Base-by-base conservation (phyloP, 495 filamentous ascomycete genomes). In the Daldinia childiae region DNA sequence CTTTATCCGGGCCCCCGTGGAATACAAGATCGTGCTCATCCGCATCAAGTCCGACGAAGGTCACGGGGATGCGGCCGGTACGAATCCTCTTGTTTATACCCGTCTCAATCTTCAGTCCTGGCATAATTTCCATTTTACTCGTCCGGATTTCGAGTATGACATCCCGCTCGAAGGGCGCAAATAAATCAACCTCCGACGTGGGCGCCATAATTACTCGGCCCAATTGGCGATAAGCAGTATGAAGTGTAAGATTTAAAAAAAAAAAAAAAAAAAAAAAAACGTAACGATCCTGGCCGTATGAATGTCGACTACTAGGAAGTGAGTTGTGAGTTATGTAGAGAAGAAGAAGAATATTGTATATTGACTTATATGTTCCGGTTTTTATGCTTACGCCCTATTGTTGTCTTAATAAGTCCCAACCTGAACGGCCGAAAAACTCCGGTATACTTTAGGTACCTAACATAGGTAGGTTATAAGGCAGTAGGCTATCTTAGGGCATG, bases 1-100 rank as follows among this genome's bases (percentile, higher is more conserved):
- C 87, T 72, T 87, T 88, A 59, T 89, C 87, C 0, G 68, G 63
- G 0, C 85, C 85, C 38, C 86, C 85, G 64, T 89, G 87, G 48
- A 84, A 85, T 0, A 82, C 83, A 6, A 79, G 80, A 66, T 87
- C 87, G 51, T 88, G 87, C 72, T 88, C 87, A 64, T 89, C 87
- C 58, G 78, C 79, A 26, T 83, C 80, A 19, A 87, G 77, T 2
- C 87, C 87, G 7, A 80, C 54, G 27, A 71, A 77, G 15, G 78
- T 76, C 60, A 87, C 79, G n/a, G 75, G 72, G 12, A 87, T 77
- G 8, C 79, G 79, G 4, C 78, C 80, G 11, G 70, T 26, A 6
- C 76, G 70, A n/a, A 77, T 6, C 0, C 63, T 54, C 68, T 89
- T 89, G 69, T 87, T 82, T 75, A 89, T 89, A 0, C 82, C 87